phyloP scores from a whole-genome alignment of 1,284 basidiomycete species.

The Abortiporus biennis region DNA sequence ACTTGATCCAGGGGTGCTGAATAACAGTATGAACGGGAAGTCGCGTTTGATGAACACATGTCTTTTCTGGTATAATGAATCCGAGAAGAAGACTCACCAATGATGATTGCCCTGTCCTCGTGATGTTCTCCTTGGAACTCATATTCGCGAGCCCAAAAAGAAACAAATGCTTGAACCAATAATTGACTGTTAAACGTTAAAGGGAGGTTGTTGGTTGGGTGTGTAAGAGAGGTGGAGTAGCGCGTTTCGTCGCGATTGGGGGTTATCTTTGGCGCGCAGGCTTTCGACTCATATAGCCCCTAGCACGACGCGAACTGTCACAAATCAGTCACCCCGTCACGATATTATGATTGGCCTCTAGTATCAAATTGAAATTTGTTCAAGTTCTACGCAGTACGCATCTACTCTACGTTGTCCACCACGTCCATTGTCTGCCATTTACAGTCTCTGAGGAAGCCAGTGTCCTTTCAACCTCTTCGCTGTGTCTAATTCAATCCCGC shows the following conservation, averaged over 20 bases:
- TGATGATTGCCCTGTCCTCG: constrained; percentile 6
- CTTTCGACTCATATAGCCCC: too few species aligned
- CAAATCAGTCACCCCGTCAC: not conserved
- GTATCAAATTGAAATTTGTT: not conserved
- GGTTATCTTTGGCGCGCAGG: too few species aligned
- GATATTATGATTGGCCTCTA: not conserved
- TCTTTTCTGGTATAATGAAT: too few species aligned
- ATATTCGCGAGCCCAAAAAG: constrained; percentile 11
- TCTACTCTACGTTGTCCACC: not conserved
- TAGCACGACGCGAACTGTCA: constrained; percentile 2
- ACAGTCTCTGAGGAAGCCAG: constrained; percentile 55
- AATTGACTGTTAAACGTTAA: not conserved
- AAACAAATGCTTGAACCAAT: not conserved
- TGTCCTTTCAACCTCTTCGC: constrained; percentile 47
- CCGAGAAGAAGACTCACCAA: too few species aligned
- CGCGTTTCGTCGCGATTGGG: too few species aligned
- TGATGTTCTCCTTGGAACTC: constrained; percentile 26
- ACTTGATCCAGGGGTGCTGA: constrained; percentile 28
- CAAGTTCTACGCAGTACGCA: not conserved
- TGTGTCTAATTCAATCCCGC: constrained; percentile 50
- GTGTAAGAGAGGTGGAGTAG: not conserved
- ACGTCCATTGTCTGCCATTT: too few species aligned
- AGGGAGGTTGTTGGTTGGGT: not conserved
- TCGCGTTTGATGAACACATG: not conserved
- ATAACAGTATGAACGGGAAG: constrained; percentile 7